Conservation (phyloP, 2,329 filamentous ascomycete species). For the Endothia cerciana region DNA sequence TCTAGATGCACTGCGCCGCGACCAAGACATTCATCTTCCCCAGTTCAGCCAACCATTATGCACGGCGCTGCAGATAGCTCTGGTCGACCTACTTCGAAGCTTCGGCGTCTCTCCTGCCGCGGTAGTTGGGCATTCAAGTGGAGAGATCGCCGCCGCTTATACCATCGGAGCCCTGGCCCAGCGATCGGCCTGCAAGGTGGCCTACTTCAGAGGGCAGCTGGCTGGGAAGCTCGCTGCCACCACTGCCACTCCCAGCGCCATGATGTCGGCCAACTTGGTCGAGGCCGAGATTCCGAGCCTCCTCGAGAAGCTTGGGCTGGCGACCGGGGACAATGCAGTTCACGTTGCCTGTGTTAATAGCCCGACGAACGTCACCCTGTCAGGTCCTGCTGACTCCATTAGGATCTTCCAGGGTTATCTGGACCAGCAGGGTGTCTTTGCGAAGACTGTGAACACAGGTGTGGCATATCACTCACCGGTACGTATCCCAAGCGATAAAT, state of each 20-base stretch:
- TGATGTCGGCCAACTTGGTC: slow-evolving; percentile 30
- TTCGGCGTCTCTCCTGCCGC: slow-evolving; percentile 32
- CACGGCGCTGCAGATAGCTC: slow-evolving; percentile 36
- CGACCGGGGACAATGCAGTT: slow-evolving; percentile 33
- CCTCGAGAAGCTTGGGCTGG: slow-evolving; percentile 14
- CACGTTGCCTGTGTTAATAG: slow-evolving; percentile 48
- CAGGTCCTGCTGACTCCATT: slow-evolving; percentile 34
- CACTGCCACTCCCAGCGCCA: slow-evolving; percentile 27
- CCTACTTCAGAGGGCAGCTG: slow-evolving; percentile 40
- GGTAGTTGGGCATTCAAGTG: slow-evolving; percentile 42
- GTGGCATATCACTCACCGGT: slow-evolving; percentile 37
- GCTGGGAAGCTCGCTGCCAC: slow-evolving; percentile 34
- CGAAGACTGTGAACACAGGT: slow-evolving; percentile 37
- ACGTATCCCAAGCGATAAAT: background rate
- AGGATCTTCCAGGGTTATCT: slow-evolving; percentile 33
- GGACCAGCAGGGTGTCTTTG: slow-evolving; percentile 36
- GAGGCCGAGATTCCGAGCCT: background rate
- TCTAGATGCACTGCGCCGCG: too few relatives aligned
- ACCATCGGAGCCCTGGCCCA: slow-evolving; percentile 35
- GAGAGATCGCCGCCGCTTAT: slow-evolving; percentile 45
- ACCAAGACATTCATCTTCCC: slow-evolving; percentile 6
- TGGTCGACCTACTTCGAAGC: slow-evolving; percentile 39
- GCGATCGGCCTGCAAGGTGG: slow-evolving; percentile 38
- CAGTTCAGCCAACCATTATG: slow-evolving; percentile 14
- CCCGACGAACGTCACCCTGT: slow-evolving; percentile 37